phyloP scores from a whole-genome alignment of 176 grass and related monocot genomes.

The Eragrostis curvula region DNA sequence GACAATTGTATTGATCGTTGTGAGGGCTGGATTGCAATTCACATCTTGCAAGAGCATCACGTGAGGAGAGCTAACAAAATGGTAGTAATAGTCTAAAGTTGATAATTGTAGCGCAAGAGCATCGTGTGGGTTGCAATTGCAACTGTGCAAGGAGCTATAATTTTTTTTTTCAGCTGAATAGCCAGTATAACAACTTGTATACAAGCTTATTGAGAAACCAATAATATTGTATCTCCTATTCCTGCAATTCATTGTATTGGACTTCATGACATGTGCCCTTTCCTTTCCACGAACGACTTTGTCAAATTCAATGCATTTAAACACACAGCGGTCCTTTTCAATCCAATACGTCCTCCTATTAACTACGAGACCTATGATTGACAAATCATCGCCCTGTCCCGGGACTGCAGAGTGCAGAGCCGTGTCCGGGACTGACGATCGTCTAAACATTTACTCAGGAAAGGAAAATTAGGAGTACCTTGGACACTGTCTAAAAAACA shows the following conservation, averaged over 20 bases:
- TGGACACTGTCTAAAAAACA: too few relatives aligned
- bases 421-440: background rate
- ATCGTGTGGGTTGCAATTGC: too few relatives aligned
- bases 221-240: too few relatives aligned
- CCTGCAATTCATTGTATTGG: background rate
- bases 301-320: background rate
- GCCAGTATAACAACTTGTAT: too few relatives aligned
- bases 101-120: too few relatives aligned
- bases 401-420: background rate
- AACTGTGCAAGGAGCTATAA: too few relatives aligned
- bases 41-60: background rate
- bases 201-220: too few relatives aligned
- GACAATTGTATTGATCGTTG: background rate
- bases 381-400: background rate
- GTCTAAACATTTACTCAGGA: background rate
- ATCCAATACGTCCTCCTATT: background rate
- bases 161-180: too few relatives aligned
- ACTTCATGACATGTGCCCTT: conserved; percentile 10
- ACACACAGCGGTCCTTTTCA: background rate
- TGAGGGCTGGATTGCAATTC: background rate
- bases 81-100: too few relatives aligned
- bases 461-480: background rate
- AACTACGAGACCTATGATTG: background rate
- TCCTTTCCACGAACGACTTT: background rate
- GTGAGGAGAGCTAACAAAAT: too few relatives aligned